Conservation (phyloP, 495 filamentous ascomycete genomes). For the Oidiodendron maius region DNA sequence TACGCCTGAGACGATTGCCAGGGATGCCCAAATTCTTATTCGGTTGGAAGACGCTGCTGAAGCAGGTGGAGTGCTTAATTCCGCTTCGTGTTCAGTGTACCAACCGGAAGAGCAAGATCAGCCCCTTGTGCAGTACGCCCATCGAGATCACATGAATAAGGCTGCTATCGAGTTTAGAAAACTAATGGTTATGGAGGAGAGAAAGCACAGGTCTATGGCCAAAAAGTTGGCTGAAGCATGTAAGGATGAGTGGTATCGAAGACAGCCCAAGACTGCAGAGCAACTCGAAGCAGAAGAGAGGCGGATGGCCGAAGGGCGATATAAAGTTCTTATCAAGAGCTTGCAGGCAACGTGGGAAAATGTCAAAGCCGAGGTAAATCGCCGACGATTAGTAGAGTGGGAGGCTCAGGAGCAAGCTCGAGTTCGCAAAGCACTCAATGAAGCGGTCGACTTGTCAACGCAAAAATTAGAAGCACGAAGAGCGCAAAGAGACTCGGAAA, state of each 20-base stretch:
- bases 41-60: slow-evolving; percentile 64
- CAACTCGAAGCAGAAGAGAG: slow-evolving; percentile 56
- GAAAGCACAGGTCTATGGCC: slow-evolving; percentile 60
- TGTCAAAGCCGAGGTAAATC: slow-evolving; percentile 68
- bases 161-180: slow-evolving; percentile 77
- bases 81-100: slow-evolving; percentile 66
- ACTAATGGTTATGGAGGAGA: slow-evolving; percentile 70
- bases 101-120: slow-evolving; percentile 73
- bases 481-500: slow-evolving; percentile 36
- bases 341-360: slow-evolving; percentile 74
- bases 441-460: slow-evolving; percentile 69
- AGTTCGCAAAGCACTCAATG: slow-evolving; percentile 75
- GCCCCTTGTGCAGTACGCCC: slow-evolving; percentile 71
- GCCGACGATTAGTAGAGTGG: slow-evolving; percentile 65
- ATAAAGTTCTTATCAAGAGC: slow-evolving; percentile 65
- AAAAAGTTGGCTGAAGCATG: slow-evolving; percentile 59
- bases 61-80: slow-evolving; percentile 68
- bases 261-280: slow-evolving; percentile 64
- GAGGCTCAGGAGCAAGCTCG: slow-evolving; percentile 77
- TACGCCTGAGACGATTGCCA: slow-evolving; percentile 42
- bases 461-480: slow-evolving; percentile 48
- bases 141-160: slow-evolving; percentile 76
- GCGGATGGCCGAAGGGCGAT: slow-evolving; percentile 42
- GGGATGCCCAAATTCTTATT: slow-evolving; percentile 48
- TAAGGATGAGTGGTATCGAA: slow-evolving; percentile 53